Percentiles rank a stretch among this genome's conserved stretches.
Conservation (phyloP, 495 filamentous ascomycete species). For the Sordaria brevicollis region DNA sequence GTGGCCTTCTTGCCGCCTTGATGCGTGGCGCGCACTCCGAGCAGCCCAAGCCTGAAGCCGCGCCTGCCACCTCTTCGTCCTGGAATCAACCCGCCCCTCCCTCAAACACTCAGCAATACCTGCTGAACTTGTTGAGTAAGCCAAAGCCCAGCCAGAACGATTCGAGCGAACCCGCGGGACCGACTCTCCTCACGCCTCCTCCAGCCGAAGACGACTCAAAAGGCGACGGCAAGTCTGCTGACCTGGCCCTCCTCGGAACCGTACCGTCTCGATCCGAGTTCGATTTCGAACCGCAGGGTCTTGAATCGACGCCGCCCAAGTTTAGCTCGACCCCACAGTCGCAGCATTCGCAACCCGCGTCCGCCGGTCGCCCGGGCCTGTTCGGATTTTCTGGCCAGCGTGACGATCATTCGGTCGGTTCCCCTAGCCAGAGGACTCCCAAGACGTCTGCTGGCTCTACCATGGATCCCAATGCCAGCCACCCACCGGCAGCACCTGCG, state of each 20-base stretch:
- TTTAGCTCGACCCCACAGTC: slow-evolving; percentile 30
- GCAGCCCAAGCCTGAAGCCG: slow-evolving; percentile 24
- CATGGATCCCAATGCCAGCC: slow-evolving; percentile 4
- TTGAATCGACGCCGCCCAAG: slow-evolving; percentile 24
- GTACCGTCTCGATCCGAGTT: slow-evolving; percentile 24
- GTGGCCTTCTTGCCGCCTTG: slow-evolving; percentile 42
- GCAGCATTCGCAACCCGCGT: slow-evolving; percentile 26
- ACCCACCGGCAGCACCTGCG: slow-evolving; percentile 14
- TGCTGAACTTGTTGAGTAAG: slow-evolving; percentile 41
- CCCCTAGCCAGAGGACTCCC: slow-evolving; percentile 28
- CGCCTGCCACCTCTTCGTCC: slow-evolving; percentile 9
- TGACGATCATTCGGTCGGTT: slow-evolving; percentile 21
- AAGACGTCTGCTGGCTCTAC: slow-evolving; percentile 22
- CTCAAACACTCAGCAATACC: slow-evolving; percentile 38
- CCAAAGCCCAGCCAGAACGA: slow-evolving; percentile 45
- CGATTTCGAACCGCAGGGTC: slow-evolving; percentile 23
- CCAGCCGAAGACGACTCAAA: slow-evolving; percentile 20
- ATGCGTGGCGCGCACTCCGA: slow-evolving; percentile 39
- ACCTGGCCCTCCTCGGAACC: slow-evolving; percentile 16
- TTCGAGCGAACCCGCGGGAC: slow-evolving; percentile 27
- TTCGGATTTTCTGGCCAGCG: slow-evolving; percentile 5
- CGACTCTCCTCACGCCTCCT: slow-evolving; percentile 30
- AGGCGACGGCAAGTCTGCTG: slow-evolving; percentile 12
- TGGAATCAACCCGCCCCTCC: slow-evolving; percentile 36
- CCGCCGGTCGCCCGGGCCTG: slow-evolving; percentile 13